A percentile compares a stretch with the other conserved stretches of the same genome.
Conservation (phyloP, 2,329 filamentous ascomycete species). For the Amauroascus verrucosus region DNA sequence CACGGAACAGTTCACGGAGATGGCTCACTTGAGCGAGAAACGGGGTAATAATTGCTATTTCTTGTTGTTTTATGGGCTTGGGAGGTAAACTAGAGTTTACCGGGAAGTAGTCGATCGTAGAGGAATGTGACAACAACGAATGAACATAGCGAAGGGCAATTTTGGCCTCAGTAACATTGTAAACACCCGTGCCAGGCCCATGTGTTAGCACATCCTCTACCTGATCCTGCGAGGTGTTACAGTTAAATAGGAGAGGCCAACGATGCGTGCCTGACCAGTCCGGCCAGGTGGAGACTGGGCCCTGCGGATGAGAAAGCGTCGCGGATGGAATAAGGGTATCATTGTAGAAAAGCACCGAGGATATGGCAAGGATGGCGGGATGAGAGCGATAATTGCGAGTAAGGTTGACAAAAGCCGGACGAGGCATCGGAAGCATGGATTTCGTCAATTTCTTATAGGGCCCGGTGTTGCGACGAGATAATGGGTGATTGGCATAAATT, state of each 20-base stretch:
- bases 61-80: conserved; percentile 22
- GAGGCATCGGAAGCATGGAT: conserved; percentile 32
- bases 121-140: conserved; percentile 21
- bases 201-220: conserved; percentile 29
- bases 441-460: conserved; percentile 18
- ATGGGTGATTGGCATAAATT: conserved; percentile 33
- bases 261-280: conserved; percentile 30
- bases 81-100: conserved; percentile 15
- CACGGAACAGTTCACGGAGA: conserved; percentile 31
- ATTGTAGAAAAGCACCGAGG: conserved; percentile 36
- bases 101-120: conserved; percentile 24
- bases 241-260: conserved; percentile 37
- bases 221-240: conserved; percentile 31
- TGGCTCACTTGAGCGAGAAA: conserved; percentile 38
- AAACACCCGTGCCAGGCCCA: conserved; percentile 17
- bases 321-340: conserved; percentile 38
- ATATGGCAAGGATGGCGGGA: conserved; percentile 35
- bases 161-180: conserved; percentile 18
- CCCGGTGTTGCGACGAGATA: conserved; percentile 25
- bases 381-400: conserved; percentile 41
- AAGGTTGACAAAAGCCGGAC: conserved; percentile 37
- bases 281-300: conserved; percentile 20
- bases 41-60: conserved; percentile 38
- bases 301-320: conserved; percentile 6
- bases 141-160: conserved; percentile 16